Conservation (phyloP, 2,329 filamentous ascomycete species). For the Apiospora phragmitis region DNA sequence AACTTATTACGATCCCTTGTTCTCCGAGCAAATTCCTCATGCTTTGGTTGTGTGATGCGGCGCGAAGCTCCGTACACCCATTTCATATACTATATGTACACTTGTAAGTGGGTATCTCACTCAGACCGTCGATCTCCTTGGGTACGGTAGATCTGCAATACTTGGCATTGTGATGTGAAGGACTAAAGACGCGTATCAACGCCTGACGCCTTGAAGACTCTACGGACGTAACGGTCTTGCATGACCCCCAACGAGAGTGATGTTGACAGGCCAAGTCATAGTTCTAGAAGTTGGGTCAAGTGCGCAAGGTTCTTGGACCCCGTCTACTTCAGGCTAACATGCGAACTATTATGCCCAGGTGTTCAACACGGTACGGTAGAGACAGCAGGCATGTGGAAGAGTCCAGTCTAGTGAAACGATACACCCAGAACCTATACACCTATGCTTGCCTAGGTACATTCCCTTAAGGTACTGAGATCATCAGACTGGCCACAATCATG, state of each 20-base stretch:
- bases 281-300: neutral
- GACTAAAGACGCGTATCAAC: neutral
- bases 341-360: slow-evolving; percentile 1
- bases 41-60: neutral
- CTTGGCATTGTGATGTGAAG: neutral
- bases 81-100: no score
- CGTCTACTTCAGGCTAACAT: neutral
- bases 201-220: neutral
- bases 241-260: neutral
- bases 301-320: neutral
- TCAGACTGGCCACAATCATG: neutral
- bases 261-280: neutral
- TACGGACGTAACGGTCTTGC: neutral
- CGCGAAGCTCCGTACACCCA: neutral
- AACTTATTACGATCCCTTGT: neutral
- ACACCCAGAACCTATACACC: neutral
- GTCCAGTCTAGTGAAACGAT: neutral
- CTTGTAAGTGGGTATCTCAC: neutral
- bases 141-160: neutral
- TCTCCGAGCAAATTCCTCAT: neutral
- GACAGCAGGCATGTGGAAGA: neutral
- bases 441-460: neutral
- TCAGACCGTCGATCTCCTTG: neutral
- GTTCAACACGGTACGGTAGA: neutral
- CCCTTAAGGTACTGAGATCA: neutral